Base-by-base conservation (phyloP, 305 asterid species). In the Stenogyne calaminthoides region DNA sequence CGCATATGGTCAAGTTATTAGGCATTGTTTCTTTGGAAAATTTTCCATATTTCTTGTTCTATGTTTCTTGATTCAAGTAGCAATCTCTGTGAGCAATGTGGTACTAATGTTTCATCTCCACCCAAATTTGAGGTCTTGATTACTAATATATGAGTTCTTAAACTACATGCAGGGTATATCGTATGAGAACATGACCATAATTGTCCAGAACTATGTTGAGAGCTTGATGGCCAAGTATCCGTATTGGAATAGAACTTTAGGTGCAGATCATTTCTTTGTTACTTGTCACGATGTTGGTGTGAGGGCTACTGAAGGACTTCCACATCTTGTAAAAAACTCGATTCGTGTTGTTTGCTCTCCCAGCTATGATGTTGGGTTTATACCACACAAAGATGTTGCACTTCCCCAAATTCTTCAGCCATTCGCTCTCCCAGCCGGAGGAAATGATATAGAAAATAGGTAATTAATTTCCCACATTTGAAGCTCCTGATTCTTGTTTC, bases 221-320 rank as follows among this genome's bases (percentile, higher is more conserved):
- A 67, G 91, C 81, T 85, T 95, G 86, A 87, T 84, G 40, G 69
- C 68, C 44, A 92, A 92, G 85, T 95, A 92, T 46, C 96, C 96
- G 9, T 85, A 89, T 69, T 95, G 99, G 99, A 95, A 92, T 79
- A 88, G 99, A 82, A 95, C 98, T 57, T 88, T 90, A 52, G 99
- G 99, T 70, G 91, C 97, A 20, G 96, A 93, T 77, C 96, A 93
- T 78, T 91, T 91, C 83, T 94, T 94, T 81, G 97, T 94, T 69
- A 92, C 96, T 65, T 94, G 98, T 68, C 97, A 94, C 65, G 99
- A 90, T 88, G 97, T 95, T 76, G 99, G 99, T 67, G 97, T 95
- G 72, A 90, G 97, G 90, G 96, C 99, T 72, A 95, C 99, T 37
- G 99, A 95, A 84, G 99, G 99, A 76, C 94, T 88, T 71, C 93